These are phyloP conservation scores for Staphylotrichum longicolle DNA, from an alignment of 495 filamentous ascomycete species.

Conservation along the genomic window DNA sequence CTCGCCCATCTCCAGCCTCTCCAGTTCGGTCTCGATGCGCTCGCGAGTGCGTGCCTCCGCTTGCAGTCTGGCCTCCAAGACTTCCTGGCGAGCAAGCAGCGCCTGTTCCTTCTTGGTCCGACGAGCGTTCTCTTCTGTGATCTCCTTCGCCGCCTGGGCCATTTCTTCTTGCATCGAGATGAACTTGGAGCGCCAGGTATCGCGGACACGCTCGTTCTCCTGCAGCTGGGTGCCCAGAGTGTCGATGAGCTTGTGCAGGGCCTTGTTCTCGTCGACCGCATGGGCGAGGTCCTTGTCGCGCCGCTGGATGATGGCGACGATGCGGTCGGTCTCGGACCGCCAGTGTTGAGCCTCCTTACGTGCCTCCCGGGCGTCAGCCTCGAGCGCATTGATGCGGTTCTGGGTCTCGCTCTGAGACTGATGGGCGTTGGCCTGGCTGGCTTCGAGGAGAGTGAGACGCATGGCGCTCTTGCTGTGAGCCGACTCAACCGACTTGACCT, in stretches of 20 bases:
- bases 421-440: constrained; percentile 61
- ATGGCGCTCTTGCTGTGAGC: constrained; percentile 52
- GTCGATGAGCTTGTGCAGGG: constrained; percentile 63
- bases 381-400: constrained; percentile 47
- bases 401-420: constrained; percentile 64
- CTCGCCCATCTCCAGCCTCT: constrained; percentile 71
- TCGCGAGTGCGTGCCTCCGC: constrained; percentile 75
- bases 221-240: constrained; percentile 72
- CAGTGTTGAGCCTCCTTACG: constrained; percentile 50
- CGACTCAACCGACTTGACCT: constrained; percentile 46
- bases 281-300: constrained; percentile 43
- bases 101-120: constrained; percentile 72
- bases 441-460: constrained; percentile 60
- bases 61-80: constrained; percentile 72
- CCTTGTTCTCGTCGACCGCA: constrained; percentile 45
- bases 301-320: constrained; percentile 41
- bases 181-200: constrained; percentile 75
- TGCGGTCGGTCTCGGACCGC: constrained; percentile 49
- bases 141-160: constrained; percentile 68
- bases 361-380: constrained; percentile 49
- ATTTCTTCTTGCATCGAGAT: constrained; percentile 82
- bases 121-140: constrained; percentile 73
- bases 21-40: constrained; percentile 75
- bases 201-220: constrained; percentile 75
- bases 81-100: constrained; percentile 69